Base-by-base conservation (phyloP, 169 alveolate species). In the Plasmodium gaboni region DNA sequence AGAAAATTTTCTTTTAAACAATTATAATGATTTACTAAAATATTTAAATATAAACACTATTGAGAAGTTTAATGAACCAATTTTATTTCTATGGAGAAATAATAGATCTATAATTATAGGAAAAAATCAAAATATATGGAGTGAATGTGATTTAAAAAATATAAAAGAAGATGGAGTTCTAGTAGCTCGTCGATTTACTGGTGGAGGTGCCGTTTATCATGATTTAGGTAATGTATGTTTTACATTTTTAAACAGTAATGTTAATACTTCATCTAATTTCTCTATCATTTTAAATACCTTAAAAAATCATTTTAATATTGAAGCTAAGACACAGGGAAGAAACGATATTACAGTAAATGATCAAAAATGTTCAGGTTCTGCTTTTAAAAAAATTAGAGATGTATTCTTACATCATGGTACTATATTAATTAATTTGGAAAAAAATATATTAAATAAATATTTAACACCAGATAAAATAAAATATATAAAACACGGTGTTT, bases 121-220 rank as follows among this genome's bases (percentile, higher is more conserved):
- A 3, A 88, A 97, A 50, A 95, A 98, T 93, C 97, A 97, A 86
- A 97, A 98, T 74, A 97, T 98, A 17, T 97, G 98, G 98, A 94
- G 96, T 67, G 99, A 98, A 92, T 97, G 99, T 86, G 93, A 96
- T 88, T 92, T 97, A n/a, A 88, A 94, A 9, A 86, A 73, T 24
- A 92, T 97, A 91, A 94, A 97, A 65, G 59, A 74, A 46, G 97
- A 97, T 67, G 93, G 93, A 24, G 97, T 98, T 15, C 71, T 89
- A 42, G 92, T 97, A 28, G 97, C 97, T n/a, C 92, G 99, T 67
- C 72, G 99, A 80, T 96, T 95, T 88, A 94, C 98, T 12, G 99
- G 99, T 64, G 99, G 99, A 15, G 99, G 99, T 3, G 98, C 99
- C 42, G 99, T 97, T 13, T 97, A 97, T 74, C 97, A 98, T 93